Evolutionary conservation across 2,329 filamentous ascomycete species (phyloP), one percentile per base, ranked within the genome.

Genomic region (Didymella pomorum): DNA sequence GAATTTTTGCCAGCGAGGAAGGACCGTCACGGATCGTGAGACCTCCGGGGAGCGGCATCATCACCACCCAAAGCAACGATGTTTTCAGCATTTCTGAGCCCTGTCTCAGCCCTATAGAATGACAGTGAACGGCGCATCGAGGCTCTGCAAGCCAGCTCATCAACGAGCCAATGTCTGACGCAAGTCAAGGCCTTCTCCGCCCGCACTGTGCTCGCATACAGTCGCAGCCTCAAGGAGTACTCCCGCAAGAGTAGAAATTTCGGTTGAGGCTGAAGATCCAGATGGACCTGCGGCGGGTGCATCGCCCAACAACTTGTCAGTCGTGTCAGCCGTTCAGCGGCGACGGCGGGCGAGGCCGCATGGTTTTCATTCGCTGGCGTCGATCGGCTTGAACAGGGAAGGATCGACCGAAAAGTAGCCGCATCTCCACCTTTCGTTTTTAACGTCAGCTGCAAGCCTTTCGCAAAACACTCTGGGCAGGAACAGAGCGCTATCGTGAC

Each of bases 381-480:
- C 23, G 42, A 48, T 29, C 35, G 25, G 31, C 56, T 52, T 28
- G 56, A 60, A 46, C 26, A 43, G 56, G 56, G 35, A 48, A 51
- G 35, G 52, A 48, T 52, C 43, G 52, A 39, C 64, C 69, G 63
- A 68, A 55, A 62, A 67, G 62, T 64, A 64, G 67, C 69, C 68
- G 65, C 66, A 68, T 68, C 68, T 67, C 64, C 62, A 66, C 67
- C 68, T 69, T 67, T 67, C 56, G 60, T 61, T 65, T 56, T 61
- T 53, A 68, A 66, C 67, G 65, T 71, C 68, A 69, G 58, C 60
- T 63, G 60, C 66, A 63, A 61, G 62, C 43, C 62, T 61, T 65
- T 47, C 52, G 49, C 56, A 61, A 61, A 57, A 66, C 60, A 62
- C 57, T 56, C 52, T 52, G 52, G 42, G 52, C 47, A 55, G 43